Conservation (phyloP, 768 basidiomycete genomes). For the Hypsizygus marmoreus region DNA sequence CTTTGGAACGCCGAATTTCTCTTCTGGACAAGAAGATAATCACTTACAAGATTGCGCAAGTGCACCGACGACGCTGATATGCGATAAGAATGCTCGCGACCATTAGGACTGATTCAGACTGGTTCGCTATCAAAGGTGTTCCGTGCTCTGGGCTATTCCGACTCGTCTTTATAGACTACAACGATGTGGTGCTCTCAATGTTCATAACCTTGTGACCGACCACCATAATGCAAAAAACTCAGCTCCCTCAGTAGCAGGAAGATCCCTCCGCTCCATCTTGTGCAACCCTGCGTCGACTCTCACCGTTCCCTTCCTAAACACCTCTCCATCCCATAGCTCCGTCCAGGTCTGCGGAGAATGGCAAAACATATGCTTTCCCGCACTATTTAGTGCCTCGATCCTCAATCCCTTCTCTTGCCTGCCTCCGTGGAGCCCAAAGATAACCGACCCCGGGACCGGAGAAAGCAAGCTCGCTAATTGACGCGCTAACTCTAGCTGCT, state of each 20-base stretch:
- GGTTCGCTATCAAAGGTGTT: too few species aligned
- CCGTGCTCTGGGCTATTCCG: too few species aligned
- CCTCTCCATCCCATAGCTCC: constrained; percentile 29
- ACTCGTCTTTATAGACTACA: too few species aligned
- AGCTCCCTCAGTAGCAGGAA: neutral
- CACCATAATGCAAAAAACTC: constrained; percentile 9
- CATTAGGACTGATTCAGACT: too few species aligned
- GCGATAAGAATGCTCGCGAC: too few species aligned
- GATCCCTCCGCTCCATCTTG: constrained; percentile 2
- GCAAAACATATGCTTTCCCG: constrained; percentile 29
- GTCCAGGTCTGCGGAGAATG: constrained; percentile 34
- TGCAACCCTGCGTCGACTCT: constrained; percentile 10
- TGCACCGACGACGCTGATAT: too few species aligned
- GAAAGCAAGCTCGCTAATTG: constrained; percentile 41
- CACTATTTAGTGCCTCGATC: constrained; percentile 5
- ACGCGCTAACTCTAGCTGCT: constrained; percentile 40
- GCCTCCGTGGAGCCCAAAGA: constrained; percentile 45
- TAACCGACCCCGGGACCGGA: constrained; percentile 41
- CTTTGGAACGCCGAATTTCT: too few species aligned
- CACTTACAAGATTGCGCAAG: too few species aligned
- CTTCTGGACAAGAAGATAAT: too few species aligned
- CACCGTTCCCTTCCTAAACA: constrained; percentile 28
- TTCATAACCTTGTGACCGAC: constrained; percentile 15
- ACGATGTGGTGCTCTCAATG: too few species aligned
- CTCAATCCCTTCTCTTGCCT: constrained; percentile 27